A percentile compares a stretch with the other conserved stretches of the same genome.
Evolutionary conservation across 2,329 filamentous ascomycete genomes (phyloP).

Genomic region (Aspergillus sp.): DNA sequence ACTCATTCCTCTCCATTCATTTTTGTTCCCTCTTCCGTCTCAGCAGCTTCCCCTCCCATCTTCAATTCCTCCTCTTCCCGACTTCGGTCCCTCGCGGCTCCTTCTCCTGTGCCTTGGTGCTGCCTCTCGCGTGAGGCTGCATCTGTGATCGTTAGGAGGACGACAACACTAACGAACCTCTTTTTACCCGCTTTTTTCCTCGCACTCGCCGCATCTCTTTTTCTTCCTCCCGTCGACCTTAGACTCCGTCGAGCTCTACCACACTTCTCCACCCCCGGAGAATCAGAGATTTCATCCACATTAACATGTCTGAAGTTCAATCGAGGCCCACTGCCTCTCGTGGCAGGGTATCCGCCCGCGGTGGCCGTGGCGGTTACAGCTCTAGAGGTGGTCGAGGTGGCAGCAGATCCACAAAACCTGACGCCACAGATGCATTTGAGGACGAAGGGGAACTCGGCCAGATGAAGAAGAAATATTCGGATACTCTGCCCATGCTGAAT

Average conservation of each 20-base stretch:
- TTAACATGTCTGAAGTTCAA: conserved; percentile 89
- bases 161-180: conserved; percentile 26
- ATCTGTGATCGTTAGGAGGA: conserved; percentile 30
- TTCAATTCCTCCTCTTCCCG: conserved; percentile 19
- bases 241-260: conserved; percentile 18
- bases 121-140: conserved; percentile 40
- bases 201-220: conserved; percentile 31
- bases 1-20: conserved; percentile 18
- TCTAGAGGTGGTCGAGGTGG: conserved; percentile 69
- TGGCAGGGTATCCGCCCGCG: conserved; percentile 86
- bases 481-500: conserved; percentile 76
- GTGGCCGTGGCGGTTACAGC: conserved; percentile 75
- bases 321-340: conserved; percentile 77
- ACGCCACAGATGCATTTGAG: conserved; percentile 66
- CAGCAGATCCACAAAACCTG: conserved; percentile 69
- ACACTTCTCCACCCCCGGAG: conserved; percentile 27
- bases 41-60: conserved; percentile 16
- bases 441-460: conserved; percentile 89
- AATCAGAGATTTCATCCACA: conserved; percentile 36
- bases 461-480: conserved; percentile 85
- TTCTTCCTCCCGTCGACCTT: conserved; percentile 28
- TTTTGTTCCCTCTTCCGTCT: conserved; percentile 15
- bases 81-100: conserved; percentile 24
- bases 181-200: conserved; percentile 28
- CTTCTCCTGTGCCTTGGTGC: conserved; percentile 34